phyloP scores from a whole-genome alignment of 108 stramenopile species.

The Cylindrotheca closterium region DNA sequence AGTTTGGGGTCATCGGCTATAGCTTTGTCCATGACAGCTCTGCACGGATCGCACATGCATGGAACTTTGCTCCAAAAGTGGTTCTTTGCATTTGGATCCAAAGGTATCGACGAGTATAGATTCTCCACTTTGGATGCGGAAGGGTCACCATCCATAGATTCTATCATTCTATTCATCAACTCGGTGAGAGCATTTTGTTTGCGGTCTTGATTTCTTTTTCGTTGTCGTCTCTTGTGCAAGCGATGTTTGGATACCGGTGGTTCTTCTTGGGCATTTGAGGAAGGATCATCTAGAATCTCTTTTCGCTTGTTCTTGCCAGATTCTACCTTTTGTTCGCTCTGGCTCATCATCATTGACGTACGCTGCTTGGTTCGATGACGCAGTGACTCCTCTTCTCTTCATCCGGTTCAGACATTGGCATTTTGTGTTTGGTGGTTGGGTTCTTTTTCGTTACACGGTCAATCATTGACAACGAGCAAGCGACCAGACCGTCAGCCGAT shows the following conservation, averaged over 20 bases:
- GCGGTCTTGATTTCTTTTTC: slow-evolving; percentile 18
- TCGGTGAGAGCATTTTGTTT: slow-evolving; percentile 14
- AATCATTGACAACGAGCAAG: too few species aligned
- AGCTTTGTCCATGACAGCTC: slow-evolving; percentile 22
- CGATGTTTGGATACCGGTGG: background rate
- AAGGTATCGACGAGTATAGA: slow-evolving; percentile 15
- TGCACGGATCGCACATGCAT: slow-evolving; percentile 21
- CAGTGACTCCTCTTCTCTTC: too few species aligned
- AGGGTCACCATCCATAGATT: background rate
- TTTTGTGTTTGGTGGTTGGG: too few species aligned
- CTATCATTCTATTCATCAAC: slow-evolving; percentile 10
- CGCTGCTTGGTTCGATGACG: too few species aligned
- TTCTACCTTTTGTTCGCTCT: too few species aligned
- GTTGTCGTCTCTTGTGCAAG: slow-evolving; percentile 26
- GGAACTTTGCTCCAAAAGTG: slow-evolving; percentile 25
- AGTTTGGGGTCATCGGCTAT: slow-evolving; percentile 5
- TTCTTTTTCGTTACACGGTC: too few species aligned
- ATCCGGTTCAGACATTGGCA: too few species aligned
- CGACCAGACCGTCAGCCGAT: too few species aligned
- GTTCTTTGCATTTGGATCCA: background rate
- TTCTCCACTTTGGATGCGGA: background rate
- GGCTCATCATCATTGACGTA: too few species aligned
- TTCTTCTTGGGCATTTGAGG: too few species aligned
- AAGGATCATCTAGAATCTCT: too few species aligned
- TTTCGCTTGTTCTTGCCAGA: too few species aligned